Conservation (phyloP, 768 basidiomycete species). For the Crassisporium funariophilum region DNA sequence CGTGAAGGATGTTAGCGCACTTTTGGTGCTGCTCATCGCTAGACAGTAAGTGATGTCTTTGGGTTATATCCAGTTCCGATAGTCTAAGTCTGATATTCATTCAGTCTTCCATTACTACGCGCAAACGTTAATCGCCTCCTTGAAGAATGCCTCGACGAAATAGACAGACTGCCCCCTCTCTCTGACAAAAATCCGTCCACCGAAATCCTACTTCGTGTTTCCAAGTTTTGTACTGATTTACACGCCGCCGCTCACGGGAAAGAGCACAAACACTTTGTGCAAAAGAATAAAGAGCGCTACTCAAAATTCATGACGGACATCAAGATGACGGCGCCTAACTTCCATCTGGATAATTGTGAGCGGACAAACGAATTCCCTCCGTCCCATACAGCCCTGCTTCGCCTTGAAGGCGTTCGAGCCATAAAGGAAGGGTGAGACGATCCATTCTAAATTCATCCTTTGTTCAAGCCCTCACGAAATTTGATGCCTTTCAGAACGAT, state of each 20-base stretch:
- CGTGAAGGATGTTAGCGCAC: constrained; percentile 50
- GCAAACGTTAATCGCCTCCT: constrained; percentile 44
- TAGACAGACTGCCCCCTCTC: constrained; percentile 42
- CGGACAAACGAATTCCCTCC: too few relatives aligned
- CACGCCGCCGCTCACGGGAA: constrained; percentile 28
- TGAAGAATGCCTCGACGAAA: constrained; percentile 27
- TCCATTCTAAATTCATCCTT: neutral
- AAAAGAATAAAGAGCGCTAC: constrained; percentile 31
- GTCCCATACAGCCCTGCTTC: constrained; percentile 6
- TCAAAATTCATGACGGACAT: constrained; percentile 32
- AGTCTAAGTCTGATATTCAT: neutral
- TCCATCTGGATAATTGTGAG: constrained; percentile 10
- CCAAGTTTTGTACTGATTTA: constrained; percentile 37
- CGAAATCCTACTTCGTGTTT: constrained; percentile 47
- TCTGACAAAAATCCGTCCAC: constrained; percentile 41
- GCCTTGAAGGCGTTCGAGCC: constrained; percentile 25
- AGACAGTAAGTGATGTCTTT: constrained; percentile 42
- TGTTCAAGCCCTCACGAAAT: neutral
- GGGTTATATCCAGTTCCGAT: neutral
- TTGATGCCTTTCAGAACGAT: constrained; percentile 26
- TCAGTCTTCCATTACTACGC: constrained; percentile 51
- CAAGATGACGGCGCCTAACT: constrained; percentile 34
- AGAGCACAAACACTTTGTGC: constrained; percentile 27
- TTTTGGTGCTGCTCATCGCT: constrained; percentile 56
- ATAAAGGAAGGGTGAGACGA: constrained; percentile 29